Percentiles rank a stretch among this genome's conserved stretches.
These are phyloP conservation scores for Tribonema minus DNA, from an alignment of 108 stramenopile species.

Conservation along the genomic window DNA sequence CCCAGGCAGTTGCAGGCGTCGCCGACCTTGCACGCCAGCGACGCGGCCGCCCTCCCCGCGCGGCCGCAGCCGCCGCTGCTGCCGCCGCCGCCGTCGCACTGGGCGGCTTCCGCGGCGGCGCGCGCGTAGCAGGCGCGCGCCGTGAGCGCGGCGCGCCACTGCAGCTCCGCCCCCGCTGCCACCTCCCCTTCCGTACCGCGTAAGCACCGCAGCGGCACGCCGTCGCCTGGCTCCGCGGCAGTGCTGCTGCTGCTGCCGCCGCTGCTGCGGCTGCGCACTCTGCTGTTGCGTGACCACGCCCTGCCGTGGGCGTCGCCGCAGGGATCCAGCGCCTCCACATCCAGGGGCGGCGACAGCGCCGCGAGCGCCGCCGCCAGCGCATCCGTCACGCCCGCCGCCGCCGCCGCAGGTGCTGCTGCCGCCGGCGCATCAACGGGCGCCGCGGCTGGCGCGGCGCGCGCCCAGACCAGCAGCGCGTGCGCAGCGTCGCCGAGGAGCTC, in stretches of 20 bases:
- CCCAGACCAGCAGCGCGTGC: not conserved
- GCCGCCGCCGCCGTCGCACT: not conserved
- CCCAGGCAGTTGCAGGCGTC: not conserved
- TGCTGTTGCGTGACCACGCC: not conserved
- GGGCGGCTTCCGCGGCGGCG: too few relatives aligned
- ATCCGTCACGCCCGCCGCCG: not conserved
- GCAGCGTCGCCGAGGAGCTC: constrained; percentile 31
- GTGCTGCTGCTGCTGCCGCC: not conserved
- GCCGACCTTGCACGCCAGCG: not conserved
- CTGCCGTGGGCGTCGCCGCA: not conserved
- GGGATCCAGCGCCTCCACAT: not conserved
- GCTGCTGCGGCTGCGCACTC: not conserved
- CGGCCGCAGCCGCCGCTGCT: not conserved
- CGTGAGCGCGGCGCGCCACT: not conserved
- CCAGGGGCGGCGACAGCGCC: not conserved
- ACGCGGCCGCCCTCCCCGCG: not conserved
- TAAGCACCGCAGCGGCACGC: not conserved
- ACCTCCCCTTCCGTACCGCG: not conserved
- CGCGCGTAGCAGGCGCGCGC: not conserved
- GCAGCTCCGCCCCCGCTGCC: not conserved
- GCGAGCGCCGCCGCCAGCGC: not conserved
- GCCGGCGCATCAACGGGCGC: not conserved
- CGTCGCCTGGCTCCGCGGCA: not conserved
- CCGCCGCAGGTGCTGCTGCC: not conserved
- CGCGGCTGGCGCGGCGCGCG: not conserved